A percentile compares a stretch with the other conserved stretches of the same genome.
Evolutionary conservation across 2,329 filamentous ascomycete species (phyloP).

Genomic region (Colletotrichum sp.): DNA sequence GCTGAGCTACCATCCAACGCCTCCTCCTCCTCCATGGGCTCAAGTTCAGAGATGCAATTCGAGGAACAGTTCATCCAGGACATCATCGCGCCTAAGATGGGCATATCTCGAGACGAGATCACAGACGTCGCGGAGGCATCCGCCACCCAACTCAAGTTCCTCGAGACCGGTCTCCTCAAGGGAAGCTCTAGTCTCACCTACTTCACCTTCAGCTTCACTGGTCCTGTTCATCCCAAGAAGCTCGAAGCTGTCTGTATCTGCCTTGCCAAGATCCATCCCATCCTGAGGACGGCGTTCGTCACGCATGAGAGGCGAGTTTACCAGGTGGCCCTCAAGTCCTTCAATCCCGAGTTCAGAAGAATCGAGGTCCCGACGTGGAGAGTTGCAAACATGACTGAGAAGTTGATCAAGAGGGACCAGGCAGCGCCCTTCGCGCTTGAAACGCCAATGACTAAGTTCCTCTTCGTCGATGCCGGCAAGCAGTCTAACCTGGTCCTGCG

Average conservation of each 20-base stretch:
- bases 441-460: slow-evolving; percentile 52
- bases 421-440: slow-evolving; percentile 41
- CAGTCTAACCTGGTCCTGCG: slow-evolving; percentile 52
- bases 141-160: slow-evolving; percentile 48
- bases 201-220: slow-evolving; percentile 52
- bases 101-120: slow-evolving; percentile 44
- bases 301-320: slow-evolving; percentile 49
- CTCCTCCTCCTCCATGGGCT: background rate
- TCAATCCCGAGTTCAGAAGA: slow-evolving; percentile 46
- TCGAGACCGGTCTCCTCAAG: slow-evolving; percentile 52
- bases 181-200: slow-evolving; percentile 50
- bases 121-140: slow-evolving; percentile 54
- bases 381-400: slow-evolving; percentile 41
- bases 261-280: slow-evolving; percentile 49
- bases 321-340: slow-evolving; percentile 50
- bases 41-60: slow-evolving; percentile 12
- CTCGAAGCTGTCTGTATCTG: slow-evolving; percentile 51
- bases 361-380: slow-evolving; percentile 44
- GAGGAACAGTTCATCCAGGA: slow-evolving; percentile 42
- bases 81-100: slow-evolving; percentile 46
- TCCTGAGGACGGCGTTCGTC: slow-evolving; percentile 60
- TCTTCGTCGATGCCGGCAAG: slow-evolving; percentile 51
- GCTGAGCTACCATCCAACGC: background rate
- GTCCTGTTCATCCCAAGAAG: slow-evolving; percentile 42
- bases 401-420: slow-evolving; percentile 49